Conservation (phyloP, 176 grass and related monocot species). For the Avena sativa region DNA sequence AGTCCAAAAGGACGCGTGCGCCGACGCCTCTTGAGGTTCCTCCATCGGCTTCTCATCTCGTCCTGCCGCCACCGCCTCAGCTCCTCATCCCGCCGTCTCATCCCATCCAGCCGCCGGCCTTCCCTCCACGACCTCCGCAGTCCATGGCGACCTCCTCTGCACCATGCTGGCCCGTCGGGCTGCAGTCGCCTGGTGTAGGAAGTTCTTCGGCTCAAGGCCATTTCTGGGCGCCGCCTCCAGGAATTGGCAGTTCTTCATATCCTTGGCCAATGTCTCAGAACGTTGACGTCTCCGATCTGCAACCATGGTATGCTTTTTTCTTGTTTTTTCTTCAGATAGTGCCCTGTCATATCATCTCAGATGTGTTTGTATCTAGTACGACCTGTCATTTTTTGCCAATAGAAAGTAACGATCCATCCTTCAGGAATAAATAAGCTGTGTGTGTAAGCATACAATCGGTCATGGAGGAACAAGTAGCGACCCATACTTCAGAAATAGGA, state of each 20-base stretch:
- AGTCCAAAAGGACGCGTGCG: too few species aligned
- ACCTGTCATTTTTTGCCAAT: too few species aligned
- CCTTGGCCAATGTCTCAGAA: not conserved
- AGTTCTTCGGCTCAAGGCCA: not conserved
- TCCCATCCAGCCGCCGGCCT: not conserved
- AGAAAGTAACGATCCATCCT: too few species aligned
- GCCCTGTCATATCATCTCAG: too few species aligned
- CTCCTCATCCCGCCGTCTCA: not conserved
- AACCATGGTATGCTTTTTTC: too few species aligned
- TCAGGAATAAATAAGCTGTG: too few species aligned
- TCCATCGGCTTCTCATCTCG: not conserved
- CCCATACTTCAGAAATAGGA: too few species aligned
- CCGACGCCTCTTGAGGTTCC: too few species aligned
- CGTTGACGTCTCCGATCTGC: not conserved
- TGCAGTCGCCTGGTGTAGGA: not conserved
- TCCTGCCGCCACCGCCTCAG: not conserved
- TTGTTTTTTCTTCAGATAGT: too few species aligned
- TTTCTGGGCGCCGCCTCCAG: not conserved
- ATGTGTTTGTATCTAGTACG: too few species aligned
- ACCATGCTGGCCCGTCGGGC: not conserved
- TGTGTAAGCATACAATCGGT: too few species aligned
- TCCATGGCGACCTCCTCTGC: not conserved
- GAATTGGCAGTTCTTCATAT: not conserved
- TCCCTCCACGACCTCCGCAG: not conserved
- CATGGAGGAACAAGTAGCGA: too few species aligned